Evolutionary conservation across 805 yeast genomes (phyloP), one percentile per base, ranked within the genome.

Genomic region (Zygosaccharomyces lentus): DNA sequence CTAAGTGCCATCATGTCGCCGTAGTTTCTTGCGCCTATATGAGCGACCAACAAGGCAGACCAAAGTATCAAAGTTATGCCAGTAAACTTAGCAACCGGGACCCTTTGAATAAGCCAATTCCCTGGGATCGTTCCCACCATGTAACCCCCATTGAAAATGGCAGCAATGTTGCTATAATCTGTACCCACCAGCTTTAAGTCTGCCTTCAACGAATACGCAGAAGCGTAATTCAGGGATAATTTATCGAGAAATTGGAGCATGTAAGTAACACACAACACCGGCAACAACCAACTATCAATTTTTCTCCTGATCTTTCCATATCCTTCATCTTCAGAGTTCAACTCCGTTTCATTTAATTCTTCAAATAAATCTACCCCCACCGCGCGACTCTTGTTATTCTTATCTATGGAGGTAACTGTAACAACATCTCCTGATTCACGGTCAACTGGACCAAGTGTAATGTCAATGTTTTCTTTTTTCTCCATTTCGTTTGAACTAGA

Each of bases 81-180:
- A 5, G 65, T 51, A 13, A 50, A 54, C 37, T 57, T 60, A 2
- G 65, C 67, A 3, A 62, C 53, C 6, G 61, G 58, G 13, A 54
- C 58, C 37, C 50, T 56, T 36, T 50, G 56, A 24, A 50, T 46
- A 3, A 52, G 44, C 51, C 51, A 52, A 37, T 53, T 57, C 0
- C 51, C 54, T 9, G 57, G 57, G 16, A 53, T 51, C 1, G 53
- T 47, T 15, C 57, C 71, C 1, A 60, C 62, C 50, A 73, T 52
- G 54, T 73, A 74, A 1, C 73, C 75, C 25, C 65, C 56, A 48
- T 69, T 69, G 53, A 70, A 68, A 19, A 70, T 63, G 7, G 73
- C 62, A 1, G 71, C 70, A 15, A 67, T 59, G 70, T 73, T 67
- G 27, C 66, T 53, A 41, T 66, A 69, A 43, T 55, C 62, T 44